A percentile compares a stretch with the other conserved stretches of the same genome.
phyloP scores from a whole-genome alignment of 306 rosid species.

The Cajanus cajan region DNA sequence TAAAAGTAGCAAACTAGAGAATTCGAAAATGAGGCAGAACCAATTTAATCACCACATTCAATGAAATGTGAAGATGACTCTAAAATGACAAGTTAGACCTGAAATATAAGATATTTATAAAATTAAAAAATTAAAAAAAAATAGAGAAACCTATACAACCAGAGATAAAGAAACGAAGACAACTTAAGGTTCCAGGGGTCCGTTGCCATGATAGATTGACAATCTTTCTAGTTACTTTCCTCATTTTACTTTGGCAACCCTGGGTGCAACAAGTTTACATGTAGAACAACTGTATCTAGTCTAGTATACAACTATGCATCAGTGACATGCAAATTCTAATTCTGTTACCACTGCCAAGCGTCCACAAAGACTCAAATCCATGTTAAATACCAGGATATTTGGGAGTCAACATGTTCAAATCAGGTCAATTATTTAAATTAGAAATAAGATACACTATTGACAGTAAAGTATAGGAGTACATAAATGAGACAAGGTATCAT shows the following conservation, averaged over 20 bases:
- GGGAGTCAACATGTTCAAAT: not conserved
- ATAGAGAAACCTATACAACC: not conserved
- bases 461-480: not conserved
- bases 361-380: not conserved
- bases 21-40: slow-evolving; percentile 4
- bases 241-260: not conserved
- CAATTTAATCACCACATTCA: not conserved
- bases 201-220: not conserved
- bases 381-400: not conserved
- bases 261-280: too few relatives aligned
- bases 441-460: not conserved
- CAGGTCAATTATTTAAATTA: not conserved
- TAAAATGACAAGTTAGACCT: not conserved
- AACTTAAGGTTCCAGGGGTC: slow-evolving; percentile 6
- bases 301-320: not conserved
- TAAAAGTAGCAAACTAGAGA: not conserved
- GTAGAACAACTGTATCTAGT: too few relatives aligned
- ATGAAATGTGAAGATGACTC: not conserved
- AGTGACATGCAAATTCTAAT: not conserved
- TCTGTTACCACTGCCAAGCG: not conserved
- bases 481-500: not conserved
- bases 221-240: not conserved
- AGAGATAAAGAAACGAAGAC: not conserved
- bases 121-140: too few relatives aligned
- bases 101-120: too few relatives aligned